Conservation (phyloP, 1,284 basidiomycete species). For the Stereum hirsutum region DNA sequence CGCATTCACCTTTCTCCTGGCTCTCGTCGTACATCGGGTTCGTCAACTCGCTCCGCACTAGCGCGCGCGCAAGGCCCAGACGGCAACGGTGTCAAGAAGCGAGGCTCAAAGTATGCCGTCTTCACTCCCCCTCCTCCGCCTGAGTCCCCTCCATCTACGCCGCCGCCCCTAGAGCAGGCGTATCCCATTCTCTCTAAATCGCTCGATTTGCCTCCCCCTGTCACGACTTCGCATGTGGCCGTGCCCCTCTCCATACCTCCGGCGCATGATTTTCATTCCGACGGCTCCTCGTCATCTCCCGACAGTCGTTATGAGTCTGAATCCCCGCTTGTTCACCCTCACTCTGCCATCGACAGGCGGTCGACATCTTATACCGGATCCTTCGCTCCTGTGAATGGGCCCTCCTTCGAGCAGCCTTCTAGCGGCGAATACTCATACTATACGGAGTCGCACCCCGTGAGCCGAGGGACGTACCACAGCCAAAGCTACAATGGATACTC, state of each 20-base stretch:
- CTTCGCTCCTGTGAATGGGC: neutral
- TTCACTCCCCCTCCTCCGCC: neutral
- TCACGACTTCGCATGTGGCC: neutral
- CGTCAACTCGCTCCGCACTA: conserved; percentile 36
- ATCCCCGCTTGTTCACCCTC: conserved; percentile 6
- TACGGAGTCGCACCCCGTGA: neutral
- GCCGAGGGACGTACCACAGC: too few species aligned
- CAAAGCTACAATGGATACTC: too few species aligned
- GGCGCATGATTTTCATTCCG: neutral
- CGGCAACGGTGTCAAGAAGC: conserved; percentile 7
- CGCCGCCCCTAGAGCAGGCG: neutral
- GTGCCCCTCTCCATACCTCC: conserved; percentile 1
- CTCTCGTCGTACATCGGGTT: conserved; percentile 48
- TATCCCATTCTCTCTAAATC: neutral
- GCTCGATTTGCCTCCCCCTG: neutral
- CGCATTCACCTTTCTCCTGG: conserved; percentile 67
- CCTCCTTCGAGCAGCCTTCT: neutral
- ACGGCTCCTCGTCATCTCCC: neutral
- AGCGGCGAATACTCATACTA: neutral
- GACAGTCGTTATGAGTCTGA: neutral
- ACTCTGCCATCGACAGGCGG: neutral
- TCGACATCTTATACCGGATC: neutral
- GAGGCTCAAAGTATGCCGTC: conserved; percentile 1
- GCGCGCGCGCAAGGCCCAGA: conserved; percentile 4
- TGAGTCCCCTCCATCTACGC: conserved; percentile 1